Base-by-base conservation (phyloP, 2,329 filamentous ascomycete genomes). In the Fusarium compactum region DNA sequence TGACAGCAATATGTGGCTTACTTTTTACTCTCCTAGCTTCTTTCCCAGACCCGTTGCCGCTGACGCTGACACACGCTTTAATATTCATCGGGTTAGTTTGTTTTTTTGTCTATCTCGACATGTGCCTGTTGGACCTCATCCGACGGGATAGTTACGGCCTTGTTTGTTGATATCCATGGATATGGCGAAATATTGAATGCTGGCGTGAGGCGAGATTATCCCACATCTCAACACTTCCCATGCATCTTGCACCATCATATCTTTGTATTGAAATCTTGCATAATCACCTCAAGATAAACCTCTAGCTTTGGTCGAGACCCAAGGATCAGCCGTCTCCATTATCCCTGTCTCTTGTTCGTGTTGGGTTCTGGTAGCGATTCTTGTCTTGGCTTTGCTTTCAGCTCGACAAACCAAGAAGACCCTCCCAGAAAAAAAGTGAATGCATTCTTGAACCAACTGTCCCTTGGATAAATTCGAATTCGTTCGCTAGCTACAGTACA, bases 231-330 rank as follows among this genome's bases (percentile, higher is more conserved):
- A 59, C 48, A 50, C 45, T 48, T 61, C 46, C 48, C 54, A 64
- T 58, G 47, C 27, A 38, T 38, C 34, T 38, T 38, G 18, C 34
- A 38, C 34, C 34, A 38, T 38, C 34, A 38, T 53, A 53, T 53
- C 24, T 20, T 20, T 43, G 20, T 53, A 53, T 53, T 43, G 50
- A 43, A 40, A 43, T 38, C 58, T 25, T 59, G 58, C 63, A 70
- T 71, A 48, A 69, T 69, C 62, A 60, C 25, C 50, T 50, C 57
- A 62, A 34, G 46, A 48, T 50, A 51, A 46, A 44, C 15, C 25
- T 40, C 15, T 20, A 32, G 15, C 40, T 25, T 40, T 32, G 8
- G 24, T 43, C 52, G 14, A 46, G 30, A 22, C 32, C 50, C 20
- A 7, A 40, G 7, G 24, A 27, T 27, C 32, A 51, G 48, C 50